Percentiles rank a stretch among this genome's conserved stretches.
Conservation (phyloP, 2,329 filamentous ascomycete species). For the Alternaria alternata region DNA sequence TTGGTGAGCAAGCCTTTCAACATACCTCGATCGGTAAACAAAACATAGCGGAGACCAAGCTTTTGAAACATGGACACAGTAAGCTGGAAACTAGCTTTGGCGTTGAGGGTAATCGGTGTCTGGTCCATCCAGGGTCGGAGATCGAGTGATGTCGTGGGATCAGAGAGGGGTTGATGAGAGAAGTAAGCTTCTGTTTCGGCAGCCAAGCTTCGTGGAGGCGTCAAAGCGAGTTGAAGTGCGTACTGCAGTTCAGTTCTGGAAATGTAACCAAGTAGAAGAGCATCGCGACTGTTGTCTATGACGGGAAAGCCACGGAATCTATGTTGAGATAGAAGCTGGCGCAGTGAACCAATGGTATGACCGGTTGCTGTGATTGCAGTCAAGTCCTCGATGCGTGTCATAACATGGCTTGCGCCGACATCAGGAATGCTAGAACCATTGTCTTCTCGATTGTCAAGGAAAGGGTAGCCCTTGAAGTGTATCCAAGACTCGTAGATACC, state of each 20-base stretch:
- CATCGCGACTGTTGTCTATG: constrained; percentile 77
- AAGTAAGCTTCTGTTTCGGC: constrained; percentile 83
- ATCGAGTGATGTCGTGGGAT: constrained; percentile 81
- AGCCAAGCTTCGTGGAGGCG: constrained; percentile 66
- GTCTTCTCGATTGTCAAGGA: constrained; percentile 88
- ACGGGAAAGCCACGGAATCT: constrained; percentile 92
- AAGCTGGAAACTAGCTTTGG: constrained; percentile 78
- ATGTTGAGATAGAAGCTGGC: constrained; percentile 74
- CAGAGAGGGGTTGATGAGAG: constrained; percentile 76
- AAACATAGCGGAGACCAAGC: constrained; percentile 86
- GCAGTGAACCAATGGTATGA: constrained; percentile 82
- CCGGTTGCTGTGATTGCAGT: constrained; percentile 86
- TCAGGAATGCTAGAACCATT: constrained; percentile 72
- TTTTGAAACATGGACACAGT: constrained; percentile 94
- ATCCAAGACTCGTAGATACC: constrained; percentile 99
- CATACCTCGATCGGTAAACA: constrained; percentile 83
- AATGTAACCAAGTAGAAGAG: constrained; percentile 89
- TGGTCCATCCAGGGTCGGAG: constrained; percentile 98
- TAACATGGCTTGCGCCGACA: constrained; percentile 83
- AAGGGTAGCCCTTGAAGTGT: constrained; percentile 92
- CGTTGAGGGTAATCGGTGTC: constrained; percentile 89
- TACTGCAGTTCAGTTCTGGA: constrained; percentile 88
- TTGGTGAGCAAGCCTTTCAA: constrained; percentile 90
- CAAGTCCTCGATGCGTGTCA: constrained; percentile 92
- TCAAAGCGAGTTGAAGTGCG: constrained; percentile 72